Percentiles rank a stretch among this genome's conserved stretches.
phyloP scores from a whole-genome alignment of 208 protist genomes.

The Angomonas desouzai region DNA sequence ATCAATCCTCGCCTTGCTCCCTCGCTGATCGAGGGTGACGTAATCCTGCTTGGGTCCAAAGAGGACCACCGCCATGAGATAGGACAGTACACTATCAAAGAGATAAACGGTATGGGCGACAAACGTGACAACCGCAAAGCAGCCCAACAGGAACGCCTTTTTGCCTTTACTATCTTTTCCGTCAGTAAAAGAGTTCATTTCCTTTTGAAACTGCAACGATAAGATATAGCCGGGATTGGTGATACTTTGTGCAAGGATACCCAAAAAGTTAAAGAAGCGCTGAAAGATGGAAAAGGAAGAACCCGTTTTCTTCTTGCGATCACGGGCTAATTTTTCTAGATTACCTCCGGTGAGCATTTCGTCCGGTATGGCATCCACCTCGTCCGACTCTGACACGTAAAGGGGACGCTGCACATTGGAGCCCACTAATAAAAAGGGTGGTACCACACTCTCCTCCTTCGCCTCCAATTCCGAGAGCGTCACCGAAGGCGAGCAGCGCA shows the following conservation, averaged over 20 bases:
- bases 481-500: conserved; percentile 9
- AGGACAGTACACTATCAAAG: conserved; percentile 29
- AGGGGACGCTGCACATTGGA: conserved; percentile 22
- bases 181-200: not conserved
- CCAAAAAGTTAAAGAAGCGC: not conserved
- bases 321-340: not conserved
- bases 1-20: conserved; percentile 29
- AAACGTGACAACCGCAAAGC: not conserved
- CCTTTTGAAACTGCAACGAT: not conserved
- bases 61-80: conserved; percentile 60
- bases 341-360: conserved; percentile 5
- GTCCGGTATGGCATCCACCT: conserved; percentile 19
- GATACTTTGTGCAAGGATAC: not conserved
- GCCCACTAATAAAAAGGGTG: conserved; percentile 38
- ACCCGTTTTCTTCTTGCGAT: not conserved
- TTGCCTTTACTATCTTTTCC: not conserved
- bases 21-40: conserved; percentile 31
- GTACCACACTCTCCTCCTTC: conserved; percentile 10
- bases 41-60: conserved; percentile 62
- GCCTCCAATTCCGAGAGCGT: not conserved
- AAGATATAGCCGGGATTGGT: not conserved
- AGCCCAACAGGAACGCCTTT: not conserved
- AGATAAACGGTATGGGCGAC: conserved; percentile 1
- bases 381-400: not conserved
- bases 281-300: not conserved